A percentile compares a stretch with the other conserved stretches of the same genome.
Conservation (phyloP, 2,329 filamentous ascomycete genomes). For the Clarireedia paspali region DNA sequence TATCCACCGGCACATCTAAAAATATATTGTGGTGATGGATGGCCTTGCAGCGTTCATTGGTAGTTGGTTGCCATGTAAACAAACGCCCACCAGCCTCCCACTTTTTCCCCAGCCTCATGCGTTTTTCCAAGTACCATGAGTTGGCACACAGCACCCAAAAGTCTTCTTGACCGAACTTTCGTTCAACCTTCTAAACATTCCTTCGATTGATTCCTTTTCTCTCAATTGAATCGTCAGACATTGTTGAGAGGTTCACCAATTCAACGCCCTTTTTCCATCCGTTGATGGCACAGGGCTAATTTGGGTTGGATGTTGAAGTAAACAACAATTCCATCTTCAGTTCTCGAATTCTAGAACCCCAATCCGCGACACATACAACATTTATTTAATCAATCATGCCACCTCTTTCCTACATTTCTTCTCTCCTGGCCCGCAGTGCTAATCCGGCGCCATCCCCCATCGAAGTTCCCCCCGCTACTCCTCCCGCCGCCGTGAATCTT, state of each 20-base stretch:
- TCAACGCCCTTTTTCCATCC: not conserved
- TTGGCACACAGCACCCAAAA: not conserved
- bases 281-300: not conserved
- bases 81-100: constrained; percentile 4
- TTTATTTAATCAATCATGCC: constrained; percentile 20
- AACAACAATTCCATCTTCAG: not conserved
- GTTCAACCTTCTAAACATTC: not conserved
- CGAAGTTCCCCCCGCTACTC: not conserved
- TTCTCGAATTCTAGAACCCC: not conserved
- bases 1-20: no score
- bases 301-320: constrained; percentile 6
- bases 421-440: constrained; percentile 17
- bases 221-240: not conserved
- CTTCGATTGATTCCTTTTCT: not conserved
- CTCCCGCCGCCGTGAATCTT: not conserved
- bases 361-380: not conserved
- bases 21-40: no score
- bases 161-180: not conserved
- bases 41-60: no score
- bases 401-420: constrained; percentile 20
- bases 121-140: constrained; percentile 4
- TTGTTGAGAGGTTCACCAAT: not conserved
- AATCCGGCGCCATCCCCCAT: constrained; percentile 1
- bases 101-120: constrained; percentile 9
- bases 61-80: constrained; percentile 6